Percentiles rank a stretch among this genome's conserved stretches.
Conservation (phyloP, 2,329 filamentous ascomycete species). For the Claviceps monticola region DNA sequence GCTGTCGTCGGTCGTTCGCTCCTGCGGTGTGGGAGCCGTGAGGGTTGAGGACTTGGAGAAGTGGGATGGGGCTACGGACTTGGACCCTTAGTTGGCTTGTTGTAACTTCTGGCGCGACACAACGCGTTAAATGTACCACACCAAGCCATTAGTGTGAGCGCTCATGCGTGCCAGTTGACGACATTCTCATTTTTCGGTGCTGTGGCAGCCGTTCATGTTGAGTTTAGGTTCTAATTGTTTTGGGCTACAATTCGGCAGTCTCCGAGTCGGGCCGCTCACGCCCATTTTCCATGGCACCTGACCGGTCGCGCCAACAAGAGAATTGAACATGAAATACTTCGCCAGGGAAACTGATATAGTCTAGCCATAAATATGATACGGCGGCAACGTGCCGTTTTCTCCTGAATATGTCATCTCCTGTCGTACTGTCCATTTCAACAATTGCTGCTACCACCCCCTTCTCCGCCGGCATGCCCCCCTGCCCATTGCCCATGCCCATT, state of each 20-base stretch:
- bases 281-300: background rate
- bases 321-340: conserved; percentile 1
- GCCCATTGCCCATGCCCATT: background rate
- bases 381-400: conserved; percentile 8
- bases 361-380: conserved; percentile 22
- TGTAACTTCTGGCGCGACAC: background rate
- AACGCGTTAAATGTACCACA: background rate
- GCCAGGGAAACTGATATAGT: conserved; percentile 16
- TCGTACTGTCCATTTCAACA: background rate
- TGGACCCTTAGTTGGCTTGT: background rate
- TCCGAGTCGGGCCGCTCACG: background rate
- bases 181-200: background rate
- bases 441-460: background rate
- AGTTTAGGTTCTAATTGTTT: background rate
- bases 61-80: conserved; percentile 3
- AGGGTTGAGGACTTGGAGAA: background rate
- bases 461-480: background rate
- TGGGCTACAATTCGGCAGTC: background rate
- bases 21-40: background rate
- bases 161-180: background rate
- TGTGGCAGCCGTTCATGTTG: background rate
- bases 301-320: background rate
- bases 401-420: background rate
- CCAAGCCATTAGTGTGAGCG: background rate
- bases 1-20: background rate